Base-by-base conservation (phyloP, 805 yeast genomes). In the Candida verbasci region DNA sequence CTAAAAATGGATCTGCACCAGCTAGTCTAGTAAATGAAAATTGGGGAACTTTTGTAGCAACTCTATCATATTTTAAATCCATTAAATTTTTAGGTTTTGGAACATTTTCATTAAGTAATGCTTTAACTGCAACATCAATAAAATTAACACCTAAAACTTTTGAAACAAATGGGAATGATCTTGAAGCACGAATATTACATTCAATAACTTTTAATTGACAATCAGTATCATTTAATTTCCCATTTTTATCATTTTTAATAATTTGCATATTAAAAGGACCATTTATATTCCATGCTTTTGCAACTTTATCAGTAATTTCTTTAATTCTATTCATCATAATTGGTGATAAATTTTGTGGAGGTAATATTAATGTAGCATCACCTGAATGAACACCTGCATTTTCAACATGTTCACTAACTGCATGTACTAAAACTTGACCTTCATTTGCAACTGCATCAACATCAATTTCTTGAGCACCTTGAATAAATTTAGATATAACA, bases 181-280 rank as follows among this genome's bases (percentile, higher is more conserved):
- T 81, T 6, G 97, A 91, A 35, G 98, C 98, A 68, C 98, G 85
- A 52, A 93, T 85, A 66, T 93, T 93, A 78, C 98, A 93, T 70
- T 93, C 98, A 60, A 93, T 93, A 42, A 93, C 98, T 76, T 93
- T 93, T 56, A 89, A 76, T 41, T 65, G 66, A 39, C 68, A 61
- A 43, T 78, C 80, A 35, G 78, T 72, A 35, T 70, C 72, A 39
- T 68, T 72, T 39, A 75, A 72, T 30, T 78, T 71, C 33, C 79
- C 78, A 41, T 74, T 72, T 49, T 78, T 70, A 46, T 75, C 80
- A 42, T 82, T 80, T 64, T 83, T 82, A 62, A 93, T 93, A 59
- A 93, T 82, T 72, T 93, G 97, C 94, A 91, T 94, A 71, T 91
- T 91, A 78, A 85, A 91, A 17, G 98, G 98, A 54, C 98, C 98